phyloP scores from a whole-genome alignment of 371 early-diverging fungal genomes.

The Mucor mucedo region DNA sequence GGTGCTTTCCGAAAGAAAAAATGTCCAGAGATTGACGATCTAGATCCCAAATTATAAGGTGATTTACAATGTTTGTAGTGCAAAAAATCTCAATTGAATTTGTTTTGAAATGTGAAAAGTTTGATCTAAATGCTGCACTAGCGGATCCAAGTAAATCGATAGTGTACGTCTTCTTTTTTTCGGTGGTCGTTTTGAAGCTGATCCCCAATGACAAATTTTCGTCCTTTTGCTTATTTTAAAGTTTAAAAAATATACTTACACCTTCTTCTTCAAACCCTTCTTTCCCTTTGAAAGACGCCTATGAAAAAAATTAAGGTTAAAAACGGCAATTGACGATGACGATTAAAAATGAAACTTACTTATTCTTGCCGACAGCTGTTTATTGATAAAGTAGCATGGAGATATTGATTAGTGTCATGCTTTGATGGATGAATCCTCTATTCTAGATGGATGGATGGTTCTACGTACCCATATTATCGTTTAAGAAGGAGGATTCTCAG shows the following conservation, averaged over 20 bases:
- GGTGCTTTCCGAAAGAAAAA: background rate
- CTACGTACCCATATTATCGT: constrained; percentile 44
- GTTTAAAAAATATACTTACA: constrained; percentile 68
- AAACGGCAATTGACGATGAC: constrained; percentile 1
- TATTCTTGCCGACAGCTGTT: constrained; percentile 94
- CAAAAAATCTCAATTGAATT: no score
- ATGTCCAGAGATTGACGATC: no score
- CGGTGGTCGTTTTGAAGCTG: background rate
- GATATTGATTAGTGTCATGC: constrained; percentile 15
- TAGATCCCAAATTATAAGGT: background rate
- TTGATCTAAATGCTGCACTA: constrained; percentile 1
- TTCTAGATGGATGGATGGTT: constrained; percentile 35
- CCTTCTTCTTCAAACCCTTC: constrained; percentile 97
- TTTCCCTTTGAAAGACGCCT: constrained; percentile 92
- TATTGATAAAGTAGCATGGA: background rate
- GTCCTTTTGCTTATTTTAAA: background rate
- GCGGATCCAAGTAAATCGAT: background rate
- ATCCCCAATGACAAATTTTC: background rate
- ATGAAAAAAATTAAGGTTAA: constrained; percentile 16
- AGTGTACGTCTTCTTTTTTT: constrained; percentile 10
- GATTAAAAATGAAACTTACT: constrained; percentile 59
- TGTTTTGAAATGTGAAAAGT: background rate
- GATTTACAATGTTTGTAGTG: no score
- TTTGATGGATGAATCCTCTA: constrained; percentile 3
- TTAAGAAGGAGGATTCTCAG: constrained; percentile 35